Base-by-base conservation (phyloP, 2,329 filamentous ascomycete genomes). In the Orbilia blumenaviensis region DNA sequence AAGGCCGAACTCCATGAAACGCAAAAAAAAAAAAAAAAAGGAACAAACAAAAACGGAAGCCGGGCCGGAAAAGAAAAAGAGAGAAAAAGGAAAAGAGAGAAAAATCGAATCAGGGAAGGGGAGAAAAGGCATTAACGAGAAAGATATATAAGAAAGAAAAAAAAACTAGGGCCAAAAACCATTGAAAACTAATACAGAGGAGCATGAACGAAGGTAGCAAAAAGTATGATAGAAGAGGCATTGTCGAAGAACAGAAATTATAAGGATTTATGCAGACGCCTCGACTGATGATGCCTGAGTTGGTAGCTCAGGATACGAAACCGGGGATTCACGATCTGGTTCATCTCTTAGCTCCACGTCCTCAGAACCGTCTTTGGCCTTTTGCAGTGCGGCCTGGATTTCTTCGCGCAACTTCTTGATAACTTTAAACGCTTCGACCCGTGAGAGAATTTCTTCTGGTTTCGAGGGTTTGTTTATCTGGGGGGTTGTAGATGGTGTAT, bases 281-380 rank as follows among this genome's bases (percentile, higher is more conserved):
- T 75, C 63, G 14, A 75, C 32, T 2, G 69, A 61, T 7, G 29
- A 38, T 0, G n/a, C 18, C 16, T 50, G 52, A 6, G 32, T 38
- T 32, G 71, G 71, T 9, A 75, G 23, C 46, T 68, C 46, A 5
- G 71, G 71, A n/a, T 75, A 75, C 7, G 71, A 68, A 56, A 75
- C 63, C 14, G 63, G 32, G 9, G 21, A 36, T 23, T 75, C 71
- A 18, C 48, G 36, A 27, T 58, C 56, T 5, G 46, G n/a, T 27
- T 64, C 48, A 27, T 74, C 61, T 27, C 52, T 66, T 62, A 67
- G 38, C 25, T 74, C 61, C 16, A 32, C 34, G 3, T 62, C 69
- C 34, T 66, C 69, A 1, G 62, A 62, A 12, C 32, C 52, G 10
- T 75, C 63, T 18, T 68, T 75, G 12, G 68, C 41, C 21, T 67